Conservation (phyloP, 2,329 filamentous ascomycete species). For the Epichloe uncinata region DNA sequence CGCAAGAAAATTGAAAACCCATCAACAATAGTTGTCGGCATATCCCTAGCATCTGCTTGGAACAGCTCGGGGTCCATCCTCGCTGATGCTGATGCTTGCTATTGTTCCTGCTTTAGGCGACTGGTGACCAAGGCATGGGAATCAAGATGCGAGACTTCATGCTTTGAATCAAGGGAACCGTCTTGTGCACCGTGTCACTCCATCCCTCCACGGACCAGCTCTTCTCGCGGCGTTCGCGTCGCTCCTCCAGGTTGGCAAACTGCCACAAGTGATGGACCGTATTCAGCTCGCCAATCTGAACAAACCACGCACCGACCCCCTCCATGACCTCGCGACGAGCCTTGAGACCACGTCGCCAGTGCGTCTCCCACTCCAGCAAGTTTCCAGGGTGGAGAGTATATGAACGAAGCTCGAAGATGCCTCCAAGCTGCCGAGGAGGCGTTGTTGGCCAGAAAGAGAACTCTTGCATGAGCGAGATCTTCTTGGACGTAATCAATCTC, state of each 20-base stretch:
- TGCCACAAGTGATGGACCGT: conserved; percentile 98
- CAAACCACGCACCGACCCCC: conserved; percentile 98
- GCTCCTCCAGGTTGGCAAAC: conserved; percentile 91
- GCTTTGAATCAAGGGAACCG: conserved; percentile 85
- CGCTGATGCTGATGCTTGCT: no score
- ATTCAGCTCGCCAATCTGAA: conserved; percentile 94
- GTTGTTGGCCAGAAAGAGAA: conserved; percentile 99
- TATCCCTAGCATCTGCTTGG: not conserved
- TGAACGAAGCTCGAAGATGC: conserved; percentile 88
- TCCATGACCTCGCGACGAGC: conserved; percentile 96
- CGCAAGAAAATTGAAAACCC: not conserved
- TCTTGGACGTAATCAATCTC: conserved; percentile 70
- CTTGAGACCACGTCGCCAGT: conserved; percentile 87
- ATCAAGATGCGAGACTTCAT: conserved; percentile 94
- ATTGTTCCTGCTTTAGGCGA: conserved; percentile 42
- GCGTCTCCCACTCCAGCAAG: conserved; percentile 94
- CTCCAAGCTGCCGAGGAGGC: conserved; percentile 75
- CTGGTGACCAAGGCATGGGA: conserved; percentile 92
- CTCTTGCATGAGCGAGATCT: conserved; percentile 92
- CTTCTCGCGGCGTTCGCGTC: conserved; percentile 78
- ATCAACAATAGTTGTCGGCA: not conserved
- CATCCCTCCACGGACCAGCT: conserved; percentile 93
- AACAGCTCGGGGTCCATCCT: no score
- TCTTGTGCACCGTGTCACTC: conserved; percentile 97
- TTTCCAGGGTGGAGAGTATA: conserved; percentile 95